Evolutionary conservation across 257 asterid species (phyloP).

Genomic region (Solanum appendiculatum): DNA sequence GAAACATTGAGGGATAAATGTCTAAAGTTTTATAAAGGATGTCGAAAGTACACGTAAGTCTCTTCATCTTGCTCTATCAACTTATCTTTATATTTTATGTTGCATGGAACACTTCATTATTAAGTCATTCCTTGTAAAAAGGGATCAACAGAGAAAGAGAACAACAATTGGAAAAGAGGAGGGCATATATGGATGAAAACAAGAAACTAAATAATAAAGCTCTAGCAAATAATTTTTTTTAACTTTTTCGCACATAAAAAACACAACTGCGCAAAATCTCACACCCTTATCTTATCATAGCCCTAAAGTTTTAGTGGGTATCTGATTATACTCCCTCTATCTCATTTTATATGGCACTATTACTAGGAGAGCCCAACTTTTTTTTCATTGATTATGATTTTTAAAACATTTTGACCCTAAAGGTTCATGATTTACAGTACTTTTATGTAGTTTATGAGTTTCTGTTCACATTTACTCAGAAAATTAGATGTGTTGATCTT

Average conservation of each 20-base stretch:
- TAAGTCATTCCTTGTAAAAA: neutral
- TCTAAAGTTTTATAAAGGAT: conserved; percentile 84
- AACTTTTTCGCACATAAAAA: neutral
- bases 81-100: neutral
- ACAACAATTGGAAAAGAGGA: neutral
- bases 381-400: neutral
- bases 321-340: neutral
- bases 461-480: neutral
- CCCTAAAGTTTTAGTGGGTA: neutral
- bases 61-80: neutral
- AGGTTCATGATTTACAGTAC: neutral
- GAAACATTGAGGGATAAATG: conserved; percentile 73
- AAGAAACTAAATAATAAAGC: neutral
- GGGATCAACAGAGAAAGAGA: neutral
- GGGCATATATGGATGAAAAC: neutral
- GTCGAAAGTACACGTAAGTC: conserved; percentile 85
- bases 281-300: neutral
- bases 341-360: neutral
- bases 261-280: neutral
- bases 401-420: neutral
- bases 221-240: neutral
- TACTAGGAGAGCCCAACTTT: neutral
- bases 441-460: neutral
- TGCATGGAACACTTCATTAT: neutral
- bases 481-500: neutral